Percentiles rank a stretch among this genome's conserved stretches.
Conservation (phyloP, 176 grass and related monocot species). For the Triticum timopheevii region DNA sequence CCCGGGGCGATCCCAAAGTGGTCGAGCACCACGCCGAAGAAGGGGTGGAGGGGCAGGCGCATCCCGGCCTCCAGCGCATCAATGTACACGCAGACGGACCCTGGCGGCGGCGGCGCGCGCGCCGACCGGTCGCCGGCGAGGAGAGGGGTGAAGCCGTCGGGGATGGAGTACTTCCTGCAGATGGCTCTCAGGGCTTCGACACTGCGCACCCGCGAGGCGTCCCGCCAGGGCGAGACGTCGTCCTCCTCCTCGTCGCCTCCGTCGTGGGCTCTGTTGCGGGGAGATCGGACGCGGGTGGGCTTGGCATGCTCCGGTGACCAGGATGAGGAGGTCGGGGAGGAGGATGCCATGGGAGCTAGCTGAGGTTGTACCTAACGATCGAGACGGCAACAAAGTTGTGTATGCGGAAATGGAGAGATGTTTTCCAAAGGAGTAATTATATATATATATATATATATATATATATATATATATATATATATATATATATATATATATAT, state of each 20-base stretch:
- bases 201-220: not conserved
- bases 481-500: too few relatives aligned
- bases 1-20: not conserved
- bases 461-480: too few relatives aligned
- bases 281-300: not conserved
- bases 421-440: not conserved
- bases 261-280: not conserved
- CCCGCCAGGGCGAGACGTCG: not conserved
- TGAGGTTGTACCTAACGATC: not conserved
- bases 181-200: not conserved
- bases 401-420: not conserved
- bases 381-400: not conserved
- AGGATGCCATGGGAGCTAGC: not conserved
- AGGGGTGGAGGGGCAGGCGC: not conserved
- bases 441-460: too few relatives aligned
- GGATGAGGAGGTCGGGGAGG: not conserved
- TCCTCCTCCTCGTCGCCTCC: not conserved
- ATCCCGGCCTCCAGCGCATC: not conserved
- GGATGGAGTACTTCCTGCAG: conserved; percentile 16
- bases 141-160: not conserved
- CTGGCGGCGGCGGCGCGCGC: not conserved
- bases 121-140: not conserved
- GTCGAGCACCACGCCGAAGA: not conserved
- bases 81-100: not conserved
- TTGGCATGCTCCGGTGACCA: not conserved